A percentile compares a stretch with the other conserved stretches of the same genome.
Conservation (phyloP, 2,329 filamentous ascomycete species). For the Sclerotinia borealis region DNA sequence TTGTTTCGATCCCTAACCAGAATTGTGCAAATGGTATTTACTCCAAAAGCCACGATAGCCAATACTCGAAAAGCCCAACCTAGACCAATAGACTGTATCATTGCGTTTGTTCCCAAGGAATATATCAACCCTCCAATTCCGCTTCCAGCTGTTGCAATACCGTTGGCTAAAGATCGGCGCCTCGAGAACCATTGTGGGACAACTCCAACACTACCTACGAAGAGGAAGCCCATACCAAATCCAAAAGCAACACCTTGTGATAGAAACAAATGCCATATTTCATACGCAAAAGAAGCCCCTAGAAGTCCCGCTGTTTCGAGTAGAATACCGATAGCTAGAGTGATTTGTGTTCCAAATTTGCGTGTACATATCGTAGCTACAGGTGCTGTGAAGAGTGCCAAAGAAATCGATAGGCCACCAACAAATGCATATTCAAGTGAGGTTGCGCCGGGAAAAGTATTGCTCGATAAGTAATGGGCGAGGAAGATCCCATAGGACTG, state of each 20-base stretch:
- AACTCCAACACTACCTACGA: constrained; percentile 57
- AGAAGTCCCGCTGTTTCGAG: constrained; percentile 61
- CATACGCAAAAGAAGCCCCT: constrained; percentile 59
- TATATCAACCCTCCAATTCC: constrained; percentile 65
- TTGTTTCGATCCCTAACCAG: constrained; percentile 68
- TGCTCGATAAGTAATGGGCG: constrained; percentile 63
- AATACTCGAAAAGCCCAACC: constrained; percentile 51
- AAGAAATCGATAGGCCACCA: constrained; percentile 62
- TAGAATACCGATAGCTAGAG: constrained; percentile 57
- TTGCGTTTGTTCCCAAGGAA: constrained; percentile 46
- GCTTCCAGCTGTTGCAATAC: constrained; percentile 58
- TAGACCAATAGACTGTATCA: constrained; percentile 48
- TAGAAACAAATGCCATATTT: constrained; percentile 72
- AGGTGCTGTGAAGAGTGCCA: constrained; percentile 62
- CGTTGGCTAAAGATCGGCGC: constrained; percentile 50
- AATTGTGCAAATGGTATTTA: constrained; percentile 57
- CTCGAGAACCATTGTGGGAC: constrained; percentile 57
- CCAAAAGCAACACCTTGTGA: constrained; percentile 72
- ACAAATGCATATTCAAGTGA: constrained; percentile 69
- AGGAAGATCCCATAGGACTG: constrained; percentile 68
- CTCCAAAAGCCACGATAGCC: constrained; percentile 52
- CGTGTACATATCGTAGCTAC: constrained; percentile 43
- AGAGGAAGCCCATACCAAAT: constrained; percentile 71
- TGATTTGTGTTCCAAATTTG: constrained; percentile 55
- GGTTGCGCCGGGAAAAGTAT: constrained; percentile 57